These are phyloP conservation scores for Alternaria ventricosa DNA, from an alignment of 2,329 filamentous ascomycete genomes.

Conservation along the genomic window DNA sequence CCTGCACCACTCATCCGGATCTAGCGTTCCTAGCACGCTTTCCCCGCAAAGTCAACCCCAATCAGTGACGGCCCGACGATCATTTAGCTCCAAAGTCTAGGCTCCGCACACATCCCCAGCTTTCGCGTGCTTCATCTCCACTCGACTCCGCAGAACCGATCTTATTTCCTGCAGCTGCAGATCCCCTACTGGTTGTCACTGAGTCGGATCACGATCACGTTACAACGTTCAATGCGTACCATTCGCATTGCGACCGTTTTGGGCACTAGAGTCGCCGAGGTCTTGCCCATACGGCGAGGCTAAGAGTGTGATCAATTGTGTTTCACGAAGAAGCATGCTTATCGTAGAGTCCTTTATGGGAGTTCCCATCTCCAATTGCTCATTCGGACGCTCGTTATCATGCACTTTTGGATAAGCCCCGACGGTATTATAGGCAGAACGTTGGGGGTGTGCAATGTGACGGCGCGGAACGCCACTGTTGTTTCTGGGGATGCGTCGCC, in stretches of 20 bases:
- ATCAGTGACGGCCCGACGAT: constrained; percentile 29
- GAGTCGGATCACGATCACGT: not conserved
- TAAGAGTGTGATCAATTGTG: not conserved
- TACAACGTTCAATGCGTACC: constrained; percentile 1
- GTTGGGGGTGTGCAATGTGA: not conserved
- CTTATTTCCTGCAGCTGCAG: constrained; percentile 6
- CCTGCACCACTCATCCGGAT: constrained; percentile 5
- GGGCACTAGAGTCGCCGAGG: constrained; percentile 1
- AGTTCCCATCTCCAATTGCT: not conserved
- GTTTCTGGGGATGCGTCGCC: not conserved
- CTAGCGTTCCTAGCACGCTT: constrained; percentile 28
- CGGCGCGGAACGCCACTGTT: constrained; percentile 2
- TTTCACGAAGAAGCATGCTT: not conserved
- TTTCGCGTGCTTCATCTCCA: constrained; percentile 30
- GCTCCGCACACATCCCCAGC: constrained; percentile 29
- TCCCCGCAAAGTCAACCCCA: constrained; percentile 40
- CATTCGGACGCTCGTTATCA: not conserved
- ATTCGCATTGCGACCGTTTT: constrained; percentile 5
- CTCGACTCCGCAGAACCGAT: constrained; percentile 34
- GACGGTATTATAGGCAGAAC: not conserved
- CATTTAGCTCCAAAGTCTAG: constrained; percentile 25
- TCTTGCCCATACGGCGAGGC: not conserved
- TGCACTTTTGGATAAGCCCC: not conserved
- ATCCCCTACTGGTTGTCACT: constrained; percentile 5
- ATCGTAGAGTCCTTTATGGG: not conserved